A percentile compares a stretch with the other conserved stretches of the same genome.
phyloP scores from a whole-genome alignment of 108 stramenopile species.

The Bacterosira constricta region DNA sequence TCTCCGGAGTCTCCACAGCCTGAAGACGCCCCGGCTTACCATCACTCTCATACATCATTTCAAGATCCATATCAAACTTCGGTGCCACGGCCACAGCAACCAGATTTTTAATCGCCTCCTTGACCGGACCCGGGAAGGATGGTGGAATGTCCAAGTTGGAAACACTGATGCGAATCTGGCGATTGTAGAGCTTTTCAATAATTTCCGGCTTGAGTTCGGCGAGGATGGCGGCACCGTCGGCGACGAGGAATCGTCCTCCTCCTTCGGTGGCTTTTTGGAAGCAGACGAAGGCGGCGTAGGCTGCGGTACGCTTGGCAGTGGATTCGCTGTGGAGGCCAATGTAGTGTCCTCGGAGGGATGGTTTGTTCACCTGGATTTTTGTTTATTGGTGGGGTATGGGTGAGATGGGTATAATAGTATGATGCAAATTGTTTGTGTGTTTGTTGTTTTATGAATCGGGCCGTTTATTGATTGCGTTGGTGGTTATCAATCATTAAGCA shows the following conservation, averaged over 20 bases:
- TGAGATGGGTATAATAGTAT: neutral
- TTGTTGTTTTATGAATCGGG: too few species aligned
- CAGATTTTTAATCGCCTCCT: constrained; percentile 74
- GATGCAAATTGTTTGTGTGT: neutral
- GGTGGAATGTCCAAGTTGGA: constrained; percentile 85
- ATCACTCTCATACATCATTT: constrained; percentile 89
- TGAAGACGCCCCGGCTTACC: constrained; percentile 85
- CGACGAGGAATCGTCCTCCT: constrained; percentile 88
- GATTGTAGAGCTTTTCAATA: constrained; percentile 77
- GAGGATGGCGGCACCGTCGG: constrained; percentile 88
- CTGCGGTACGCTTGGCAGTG: constrained; percentile 91
- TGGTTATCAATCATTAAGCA: too few species aligned
- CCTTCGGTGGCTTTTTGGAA: constrained; percentile 90
- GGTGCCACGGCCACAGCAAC: constrained; percentile 86
- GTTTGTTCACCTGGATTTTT: constrained; percentile 82
- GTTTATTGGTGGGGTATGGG: neutral
- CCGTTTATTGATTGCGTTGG: too few species aligned
- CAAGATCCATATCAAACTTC: constrained; percentile 94
- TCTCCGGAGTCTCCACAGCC: constrained; percentile 84
- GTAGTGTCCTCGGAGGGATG: constrained; percentile 82
- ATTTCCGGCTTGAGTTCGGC: constrained; percentile 78
- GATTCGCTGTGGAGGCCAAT: constrained; percentile 90
- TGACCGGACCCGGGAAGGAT: constrained; percentile 58
- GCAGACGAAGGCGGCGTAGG: constrained; percentile 91
- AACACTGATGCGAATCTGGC: constrained; percentile 83